Conservation (phyloP, 225 moss, liverwort and hornwort species). For the Bryum argenteum region DNA sequence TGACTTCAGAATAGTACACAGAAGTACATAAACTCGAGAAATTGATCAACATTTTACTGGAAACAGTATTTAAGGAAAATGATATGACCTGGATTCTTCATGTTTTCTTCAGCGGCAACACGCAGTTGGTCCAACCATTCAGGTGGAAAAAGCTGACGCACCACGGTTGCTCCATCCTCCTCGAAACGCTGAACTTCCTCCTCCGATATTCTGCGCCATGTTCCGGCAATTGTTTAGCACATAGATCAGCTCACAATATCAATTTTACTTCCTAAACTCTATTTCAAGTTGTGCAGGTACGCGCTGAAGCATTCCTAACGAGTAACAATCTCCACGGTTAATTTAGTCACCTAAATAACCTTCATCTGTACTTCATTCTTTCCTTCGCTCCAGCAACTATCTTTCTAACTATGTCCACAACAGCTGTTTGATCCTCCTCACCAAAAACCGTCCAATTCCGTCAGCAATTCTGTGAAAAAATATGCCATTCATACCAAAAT, state of each 20-base stretch:
- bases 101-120: constrained; percentile 76
- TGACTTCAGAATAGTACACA: constrained; percentile 11
- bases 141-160: constrained; percentile 79
- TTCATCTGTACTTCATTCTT: background rate
- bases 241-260: constrained; percentile 2
- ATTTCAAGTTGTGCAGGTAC: background rate
- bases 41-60: constrained; percentile 13
- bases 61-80: background rate
- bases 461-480: constrained; percentile 4
- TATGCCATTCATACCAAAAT: background rate
- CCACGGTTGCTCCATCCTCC: constrained; percentile 87
- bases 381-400: background rate
- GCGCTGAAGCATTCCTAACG: background rate
- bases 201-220: constrained; percentile 58
- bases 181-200: constrained; percentile 75
- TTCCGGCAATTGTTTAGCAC: background rate
- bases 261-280: constrained; percentile 4
- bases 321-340: constrained; percentile 11
- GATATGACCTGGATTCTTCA: constrained; percentile 76
- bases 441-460: constrained; percentile 1
- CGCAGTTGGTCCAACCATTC: constrained; percentile 85
- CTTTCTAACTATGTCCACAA: background rate
- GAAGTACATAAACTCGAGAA: background rate
- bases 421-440: background rate
- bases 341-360: constrained; percentile 10